Conservation (phyloP, 2,329 filamentous ascomycete genomes). For the Albophoma yamanashiensis region DNA sequence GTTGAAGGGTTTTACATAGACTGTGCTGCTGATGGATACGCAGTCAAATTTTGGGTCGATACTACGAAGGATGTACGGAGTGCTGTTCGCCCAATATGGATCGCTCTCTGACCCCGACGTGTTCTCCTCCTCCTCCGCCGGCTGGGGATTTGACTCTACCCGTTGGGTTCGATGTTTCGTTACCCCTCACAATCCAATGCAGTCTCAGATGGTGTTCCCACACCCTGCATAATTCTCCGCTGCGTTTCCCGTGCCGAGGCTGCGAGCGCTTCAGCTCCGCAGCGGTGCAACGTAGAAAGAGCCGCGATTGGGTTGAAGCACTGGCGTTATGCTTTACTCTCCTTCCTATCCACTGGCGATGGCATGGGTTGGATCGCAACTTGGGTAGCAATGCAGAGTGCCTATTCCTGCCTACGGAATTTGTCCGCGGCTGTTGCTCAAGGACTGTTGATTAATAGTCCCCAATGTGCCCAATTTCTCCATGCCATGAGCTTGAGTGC, state of each 20-base stretch:
- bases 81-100: background rate
- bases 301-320: background rate
- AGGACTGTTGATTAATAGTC: background rate
- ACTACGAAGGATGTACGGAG: background rate
- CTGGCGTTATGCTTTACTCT: background rate
- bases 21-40: background rate
- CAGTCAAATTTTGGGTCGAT: background rate
- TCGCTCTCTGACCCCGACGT: background rate
- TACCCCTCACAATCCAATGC: background rate
- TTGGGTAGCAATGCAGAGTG: background rate
- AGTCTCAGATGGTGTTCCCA: background rate
- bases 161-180: background rate
- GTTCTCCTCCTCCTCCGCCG: background rate
- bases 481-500: background rate
- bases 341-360: background rate
- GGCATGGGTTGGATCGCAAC: background rate
- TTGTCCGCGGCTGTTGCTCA: background rate
- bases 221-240: background rate
- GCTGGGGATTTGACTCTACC: background rate
- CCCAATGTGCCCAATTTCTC: background rate
- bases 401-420: background rate
- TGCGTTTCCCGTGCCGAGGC: background rate
- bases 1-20: background rate
- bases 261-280: background rate
- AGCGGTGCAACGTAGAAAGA: background rate